Conservation (phyloP, 2,329 filamentous ascomycete species). For the Fonsecaea pugnacius region DNA sequence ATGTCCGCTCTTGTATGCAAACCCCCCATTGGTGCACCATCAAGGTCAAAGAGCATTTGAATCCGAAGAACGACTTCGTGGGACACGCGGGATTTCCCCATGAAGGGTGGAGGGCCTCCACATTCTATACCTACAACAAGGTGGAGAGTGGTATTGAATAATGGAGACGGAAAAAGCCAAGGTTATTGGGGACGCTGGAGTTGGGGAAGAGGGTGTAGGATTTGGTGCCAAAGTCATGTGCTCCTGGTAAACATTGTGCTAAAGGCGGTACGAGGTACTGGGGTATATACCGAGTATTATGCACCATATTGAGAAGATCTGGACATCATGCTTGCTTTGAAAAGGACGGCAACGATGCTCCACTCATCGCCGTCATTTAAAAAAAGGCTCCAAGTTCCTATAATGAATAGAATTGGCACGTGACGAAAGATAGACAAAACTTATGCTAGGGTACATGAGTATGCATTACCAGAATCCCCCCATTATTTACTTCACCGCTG, state of each 20-base stretch:
- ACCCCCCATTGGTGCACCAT: conserved; percentile 13
- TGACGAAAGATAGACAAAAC: conserved; percentile 13
- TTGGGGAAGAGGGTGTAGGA: neutral
- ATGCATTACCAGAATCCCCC: conserved; percentile 19
- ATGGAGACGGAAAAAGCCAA: neutral
- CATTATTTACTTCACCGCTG: conserved; percentile 25
- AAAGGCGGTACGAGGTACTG: neutral
- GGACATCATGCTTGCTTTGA: conserved; percentile 9
- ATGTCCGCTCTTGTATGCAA: neutral
- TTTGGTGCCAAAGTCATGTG: neutral
- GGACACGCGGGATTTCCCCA: conserved; percentile 13
- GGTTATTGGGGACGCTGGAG: neutral
- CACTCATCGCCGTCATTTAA: neutral
- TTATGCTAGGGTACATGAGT: conserved; percentile 24
- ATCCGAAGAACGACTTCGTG: conserved; percentile 10
- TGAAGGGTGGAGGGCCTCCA: conserved; percentile 9
- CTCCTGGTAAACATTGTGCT: neutral
- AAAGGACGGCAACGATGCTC: neutral
- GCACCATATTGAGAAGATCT: conserved; percentile 2
- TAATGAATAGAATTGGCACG: conserved; percentile 7
- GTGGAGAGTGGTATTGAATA: conserved; percentile 7
- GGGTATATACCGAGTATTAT: neutral
- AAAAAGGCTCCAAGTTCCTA: conserved; percentile 1
- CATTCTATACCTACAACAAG: neutral
- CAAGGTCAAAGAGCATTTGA: neutral